These are phyloP conservation scores for Ajuga reptans DNA, from an alignment of 305 asterid species.

Conservation along the genomic window DNA sequence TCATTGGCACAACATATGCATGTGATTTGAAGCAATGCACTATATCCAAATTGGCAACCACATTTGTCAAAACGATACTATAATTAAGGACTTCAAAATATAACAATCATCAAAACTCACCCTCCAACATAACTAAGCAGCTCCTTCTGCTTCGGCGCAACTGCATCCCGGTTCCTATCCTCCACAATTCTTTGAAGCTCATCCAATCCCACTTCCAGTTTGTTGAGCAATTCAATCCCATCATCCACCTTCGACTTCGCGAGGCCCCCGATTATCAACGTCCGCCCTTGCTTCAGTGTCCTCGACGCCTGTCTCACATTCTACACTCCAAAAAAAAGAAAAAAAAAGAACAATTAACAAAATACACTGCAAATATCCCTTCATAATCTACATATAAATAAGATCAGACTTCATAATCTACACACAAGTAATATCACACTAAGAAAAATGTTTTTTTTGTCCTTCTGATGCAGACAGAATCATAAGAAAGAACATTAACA, in stretches of 20 bases:
- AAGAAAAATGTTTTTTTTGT: too few species aligned
- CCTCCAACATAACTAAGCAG: slow-evolving; percentile 92
- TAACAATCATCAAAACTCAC: slow-evolving; percentile 39
- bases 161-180: slow-evolving; percentile 66
- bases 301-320: slow-evolving; percentile 84
- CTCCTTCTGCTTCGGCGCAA: slow-evolving; percentile 89
- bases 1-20: not conserved
- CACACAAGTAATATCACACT: too few species aligned
- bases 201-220: slow-evolving; percentile 69
- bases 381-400: not conserved
- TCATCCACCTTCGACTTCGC: slow-evolving; percentile 74
- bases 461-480: too few species aligned
- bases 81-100: not conserved
- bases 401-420: not conserved
- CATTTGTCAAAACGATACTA: not conserved
- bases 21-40: not conserved
- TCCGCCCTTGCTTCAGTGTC: slow-evolving; percentile 66
- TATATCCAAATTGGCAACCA: not conserved
- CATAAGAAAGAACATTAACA: too few species aligned
- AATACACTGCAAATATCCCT: not conserved
- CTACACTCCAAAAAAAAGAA: slow-evolving; percentile 35
- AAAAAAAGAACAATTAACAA: slow-evolving; percentile 1
- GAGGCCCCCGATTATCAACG: slow-evolving; percentile 66
- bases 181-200: slow-evolving; percentile 69
- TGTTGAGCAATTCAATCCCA: slow-evolving; percentile 69